Conservation (phyloP, 371 early-diverging fungal species). For the Mortierella sp. region DNA sequence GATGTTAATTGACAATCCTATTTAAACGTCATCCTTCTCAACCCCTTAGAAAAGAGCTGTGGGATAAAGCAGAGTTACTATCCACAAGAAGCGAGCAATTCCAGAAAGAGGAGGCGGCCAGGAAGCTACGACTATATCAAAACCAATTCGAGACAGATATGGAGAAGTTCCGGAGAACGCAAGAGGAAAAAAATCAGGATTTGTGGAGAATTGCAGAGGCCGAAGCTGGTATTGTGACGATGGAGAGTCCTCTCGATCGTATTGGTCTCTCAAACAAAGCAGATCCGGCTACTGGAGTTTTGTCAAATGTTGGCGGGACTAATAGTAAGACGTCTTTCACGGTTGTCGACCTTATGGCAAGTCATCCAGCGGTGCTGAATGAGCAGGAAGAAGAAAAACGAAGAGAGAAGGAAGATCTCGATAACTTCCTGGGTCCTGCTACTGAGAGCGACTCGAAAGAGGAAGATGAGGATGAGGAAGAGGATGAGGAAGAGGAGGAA, state of each 20-base stretch:
- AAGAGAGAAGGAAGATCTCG: slow-evolving; percentile 34
- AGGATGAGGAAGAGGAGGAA: slow-evolving; percentile 10
- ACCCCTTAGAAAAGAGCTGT: slow-evolving; percentile 35
- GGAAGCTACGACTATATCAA: slow-evolving; percentile 33
- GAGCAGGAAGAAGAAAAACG: slow-evolving; percentile 13
- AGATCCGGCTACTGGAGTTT: background rate
- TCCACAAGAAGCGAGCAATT: slow-evolving; percentile 38
- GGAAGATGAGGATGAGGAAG: slow-evolving; percentile 6
- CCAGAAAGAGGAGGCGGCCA: slow-evolving; percentile 38
- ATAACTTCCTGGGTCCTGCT: slow-evolving; percentile 30
- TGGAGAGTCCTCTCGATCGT: background rate
- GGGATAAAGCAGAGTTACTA: slow-evolving; percentile 50
- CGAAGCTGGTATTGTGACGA: background rate
- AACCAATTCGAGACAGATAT: slow-evolving; percentile 48
- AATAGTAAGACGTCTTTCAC: background rate
- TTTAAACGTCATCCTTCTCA: background rate
- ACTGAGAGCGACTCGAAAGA: slow-evolving; percentile 27
- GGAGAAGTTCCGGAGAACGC: slow-evolving; percentile 32
- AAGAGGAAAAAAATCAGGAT: slow-evolving; percentile 30
- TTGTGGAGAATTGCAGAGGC: slow-evolving; percentile 28
- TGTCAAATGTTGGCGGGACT: background rate
- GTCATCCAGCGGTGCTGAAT: background rate
- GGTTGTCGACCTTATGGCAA: background rate
- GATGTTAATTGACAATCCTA: too few relatives aligned
- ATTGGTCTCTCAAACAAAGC: background rate